phyloP scores from a whole-genome alignment of 768 basidiomycete genomes.

The Tubosaeta brunneosetosa region DNA sequence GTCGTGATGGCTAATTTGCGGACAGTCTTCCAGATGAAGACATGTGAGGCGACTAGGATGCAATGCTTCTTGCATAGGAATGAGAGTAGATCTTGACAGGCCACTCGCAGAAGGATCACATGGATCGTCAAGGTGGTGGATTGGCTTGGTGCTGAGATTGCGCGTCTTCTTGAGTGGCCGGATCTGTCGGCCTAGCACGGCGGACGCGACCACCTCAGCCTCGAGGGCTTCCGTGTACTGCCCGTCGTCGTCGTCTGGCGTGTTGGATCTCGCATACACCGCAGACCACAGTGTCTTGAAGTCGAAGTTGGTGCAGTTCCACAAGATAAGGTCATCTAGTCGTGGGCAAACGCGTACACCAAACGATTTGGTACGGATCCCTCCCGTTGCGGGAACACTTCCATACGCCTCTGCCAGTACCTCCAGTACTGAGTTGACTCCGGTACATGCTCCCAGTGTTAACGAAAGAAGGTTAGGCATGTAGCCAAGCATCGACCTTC shows the following conservation, averaged over 20 bases:
- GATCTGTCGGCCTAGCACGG: conserved; percentile 26
- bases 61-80: conserved; percentile 36
- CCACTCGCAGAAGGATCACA: conserved; percentile 9
- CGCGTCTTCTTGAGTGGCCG: conserved; percentile 35
- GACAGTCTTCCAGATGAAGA: conserved; percentile 41
- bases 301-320: conserved; percentile 45
- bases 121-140: conserved; percentile 11
- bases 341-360: conserved; percentile 47
- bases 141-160: conserved; percentile 5
- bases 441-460: conserved; percentile 43
- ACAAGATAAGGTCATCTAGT: conserved; percentile 47
- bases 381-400: conserved; percentile 9
- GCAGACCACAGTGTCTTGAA: conserved; percentile 34
- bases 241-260: conserved; percentile 13
- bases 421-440: conserved; percentile 38
- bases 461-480: conserved; percentile 46
- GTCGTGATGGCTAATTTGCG: conserved; percentile 35
- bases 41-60: conserved; percentile 35
- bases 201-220: conserved; percentile 21
- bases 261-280: conserved; percentile 32
- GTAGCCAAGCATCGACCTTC: conserved; percentile 45
- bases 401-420: conserved; percentile 38
- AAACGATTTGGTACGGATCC: conserved; percentile 16
- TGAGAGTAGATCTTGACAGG: conserved; percentile 31
- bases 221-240: conserved; percentile 10